Percentiles rank a stretch among this genome's conserved stretches.
These are phyloP conservation scores for Schizophyllum amplum DNA, from an alignment of 1,284 basidiomycete species.

Conservation along the genomic window DNA sequence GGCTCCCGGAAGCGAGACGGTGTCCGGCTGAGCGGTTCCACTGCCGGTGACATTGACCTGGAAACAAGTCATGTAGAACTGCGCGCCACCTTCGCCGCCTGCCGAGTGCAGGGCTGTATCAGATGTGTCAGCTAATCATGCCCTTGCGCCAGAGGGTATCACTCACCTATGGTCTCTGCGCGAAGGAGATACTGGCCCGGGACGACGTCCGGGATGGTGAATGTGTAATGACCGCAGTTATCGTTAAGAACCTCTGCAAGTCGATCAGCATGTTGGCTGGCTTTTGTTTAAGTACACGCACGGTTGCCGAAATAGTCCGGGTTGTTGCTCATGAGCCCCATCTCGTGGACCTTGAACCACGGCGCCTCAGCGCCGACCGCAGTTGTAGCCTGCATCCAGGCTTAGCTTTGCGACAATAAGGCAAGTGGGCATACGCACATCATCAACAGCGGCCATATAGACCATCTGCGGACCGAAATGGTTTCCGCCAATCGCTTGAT, in stretches of 20 bases:
- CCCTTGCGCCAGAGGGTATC: neutral
- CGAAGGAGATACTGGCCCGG: slow-evolving; percentile 45
- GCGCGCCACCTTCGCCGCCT: slow-evolving; percentile 4
- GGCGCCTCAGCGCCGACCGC: neutral
- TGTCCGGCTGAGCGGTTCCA: slow-evolving; percentile 8
- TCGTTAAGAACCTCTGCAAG: neutral
- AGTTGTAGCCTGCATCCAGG: neutral
- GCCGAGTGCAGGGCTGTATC: neutral
- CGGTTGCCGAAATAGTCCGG: slow-evolving; percentile 39
- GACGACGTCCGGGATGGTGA: slow-evolving; percentile 43
- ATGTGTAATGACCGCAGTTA: slow-evolving; percentile 47
- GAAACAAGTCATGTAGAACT: slow-evolving; percentile 11
- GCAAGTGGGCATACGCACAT: neutral
- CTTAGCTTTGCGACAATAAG: neutral
- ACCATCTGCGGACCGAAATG: slow-evolving; percentile 33
- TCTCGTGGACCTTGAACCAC: slow-evolving; percentile 48
- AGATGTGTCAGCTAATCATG: neutral
- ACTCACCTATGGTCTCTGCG: slow-evolving; percentile 42
- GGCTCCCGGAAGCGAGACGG: slow-evolving; percentile 13
- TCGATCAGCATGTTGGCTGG: neutral
- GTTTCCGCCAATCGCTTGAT: slow-evolving; percentile 40
- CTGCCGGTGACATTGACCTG: slow-evolving; percentile 11
- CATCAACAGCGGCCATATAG: neutral
- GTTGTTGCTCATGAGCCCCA: slow-evolving; percentile 27
- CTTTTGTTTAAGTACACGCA: slow-evolving; percentile 13